These are phyloP conservation scores for Eustoma russellianum DNA, from an alignment of 257 asterid species.

Conservation along the genomic window DNA sequence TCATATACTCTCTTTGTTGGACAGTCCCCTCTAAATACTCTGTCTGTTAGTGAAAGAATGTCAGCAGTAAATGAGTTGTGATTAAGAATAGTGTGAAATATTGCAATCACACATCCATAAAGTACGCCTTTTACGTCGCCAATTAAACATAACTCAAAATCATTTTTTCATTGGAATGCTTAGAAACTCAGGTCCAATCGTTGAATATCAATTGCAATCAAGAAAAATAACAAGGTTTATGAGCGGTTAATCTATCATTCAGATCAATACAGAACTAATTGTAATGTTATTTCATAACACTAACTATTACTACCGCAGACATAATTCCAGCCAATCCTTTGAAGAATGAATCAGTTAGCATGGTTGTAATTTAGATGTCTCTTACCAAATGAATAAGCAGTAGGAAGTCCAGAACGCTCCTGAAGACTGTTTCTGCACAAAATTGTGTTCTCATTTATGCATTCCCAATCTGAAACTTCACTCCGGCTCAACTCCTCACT, in stretches of 20 bases:
- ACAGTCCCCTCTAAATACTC: slow-evolving; percentile 88
- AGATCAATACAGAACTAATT: too few species aligned
- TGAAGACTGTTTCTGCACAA: slow-evolving; percentile 96
- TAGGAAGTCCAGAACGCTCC: slow-evolving; percentile 93
- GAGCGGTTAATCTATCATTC: too few species aligned
- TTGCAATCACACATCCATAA: too few species aligned
- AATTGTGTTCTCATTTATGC: slow-evolving; percentile 88
- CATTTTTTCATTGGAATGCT: too few species aligned
- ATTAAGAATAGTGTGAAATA: too few species aligned
- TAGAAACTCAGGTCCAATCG: background rate
- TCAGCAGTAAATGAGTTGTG: background rate
- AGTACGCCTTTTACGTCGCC: too few species aligned
- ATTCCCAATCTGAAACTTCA: slow-evolving; percentile 98
- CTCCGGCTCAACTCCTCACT: slow-evolving; percentile 70
- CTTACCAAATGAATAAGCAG: slow-evolving; percentile 87
- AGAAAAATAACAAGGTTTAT: background rate
- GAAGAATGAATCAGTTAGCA: too few species aligned
- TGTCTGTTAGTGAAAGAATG: slow-evolving; percentile 34
- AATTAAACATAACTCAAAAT: too few species aligned
- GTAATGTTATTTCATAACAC: too few species aligned
- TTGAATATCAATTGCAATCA: background rate
- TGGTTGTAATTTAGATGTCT: background rate
- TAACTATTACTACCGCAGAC: too few species aligned
- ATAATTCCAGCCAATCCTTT: background rate
- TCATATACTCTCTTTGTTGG: slow-evolving; percentile 76